Conservation (phyloP, 768 basidiomycete genomes). For the Hortiboletus flavorubellus region DNA sequence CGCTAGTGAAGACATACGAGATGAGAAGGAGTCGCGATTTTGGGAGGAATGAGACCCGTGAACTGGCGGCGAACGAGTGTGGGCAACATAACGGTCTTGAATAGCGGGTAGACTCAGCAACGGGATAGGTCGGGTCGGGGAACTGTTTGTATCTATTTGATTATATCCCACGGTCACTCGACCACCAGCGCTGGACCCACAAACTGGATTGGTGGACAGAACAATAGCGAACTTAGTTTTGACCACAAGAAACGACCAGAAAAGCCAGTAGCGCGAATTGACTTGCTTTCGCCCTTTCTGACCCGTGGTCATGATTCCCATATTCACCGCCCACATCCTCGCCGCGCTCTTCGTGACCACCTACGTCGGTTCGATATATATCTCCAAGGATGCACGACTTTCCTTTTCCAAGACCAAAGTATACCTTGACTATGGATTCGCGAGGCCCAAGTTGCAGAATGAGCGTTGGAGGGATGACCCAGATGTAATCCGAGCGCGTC, state of each 20-base stretch:
- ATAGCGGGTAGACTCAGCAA: not conserved
- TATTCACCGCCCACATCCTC: constrained; percentile 46
- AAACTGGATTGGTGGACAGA: constrained; percentile 1
- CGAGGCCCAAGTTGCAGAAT: constrained; percentile 31
- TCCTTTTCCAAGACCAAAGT: constrained; percentile 40
- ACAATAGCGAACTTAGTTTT: constrained; percentile 12
- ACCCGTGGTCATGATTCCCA: constrained; percentile 25
- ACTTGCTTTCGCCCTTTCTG: constrained; percentile 1
- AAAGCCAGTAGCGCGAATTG: constrained; percentile 11
- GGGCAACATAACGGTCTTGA: constrained; percentile 61
- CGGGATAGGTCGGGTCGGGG: constrained; percentile 26
- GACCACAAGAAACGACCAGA: constrained; percentile 10
- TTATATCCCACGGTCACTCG: constrained; percentile 17
- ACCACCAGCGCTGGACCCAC: constrained; percentile 8
- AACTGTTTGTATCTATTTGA: constrained; percentile 17
- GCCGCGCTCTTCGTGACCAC: constrained; percentile 56
- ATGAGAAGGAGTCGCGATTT: constrained; percentile 88
- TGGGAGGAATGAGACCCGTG: constrained; percentile 84
- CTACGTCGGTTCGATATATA: constrained; percentile 85
- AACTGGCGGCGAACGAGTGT: constrained; percentile 84
- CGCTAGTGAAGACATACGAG: constrained; percentile 47
- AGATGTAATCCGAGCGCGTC: constrained; percentile 74
- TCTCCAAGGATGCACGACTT: constrained; percentile 62
- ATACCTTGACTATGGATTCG: constrained; percentile 25
- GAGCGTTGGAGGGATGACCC: constrained; percentile 80